A percentile compares a stretch with the other conserved stretches of the same genome.
Conservation (phyloP, 78 protist genomes). For the Dictyostelium citrinum region DNA sequence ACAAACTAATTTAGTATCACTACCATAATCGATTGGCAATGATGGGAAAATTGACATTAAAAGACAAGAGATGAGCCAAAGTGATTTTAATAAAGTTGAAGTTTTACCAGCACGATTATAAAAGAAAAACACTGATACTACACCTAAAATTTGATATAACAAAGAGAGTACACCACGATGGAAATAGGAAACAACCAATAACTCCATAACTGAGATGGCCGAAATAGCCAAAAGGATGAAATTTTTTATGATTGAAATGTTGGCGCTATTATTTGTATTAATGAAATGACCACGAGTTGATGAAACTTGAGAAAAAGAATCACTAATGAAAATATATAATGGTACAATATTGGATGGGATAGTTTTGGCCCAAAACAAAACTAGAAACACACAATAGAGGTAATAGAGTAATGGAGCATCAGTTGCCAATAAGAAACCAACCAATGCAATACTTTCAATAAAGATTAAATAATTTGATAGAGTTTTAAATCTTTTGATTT, state of each 20-base stretch:
- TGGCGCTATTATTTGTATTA: not conserved
- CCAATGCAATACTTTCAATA: not conserved
- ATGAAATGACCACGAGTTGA: not conserved
- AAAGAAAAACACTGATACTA: not conserved
- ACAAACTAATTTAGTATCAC: slow-evolving; percentile 20
- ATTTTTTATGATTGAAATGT: not conserved
- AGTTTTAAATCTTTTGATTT: not conserved
- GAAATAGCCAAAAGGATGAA: not conserved
- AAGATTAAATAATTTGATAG: not conserved
- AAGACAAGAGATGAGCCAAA: slow-evolving; percentile 43
- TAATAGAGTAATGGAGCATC: slow-evolving; percentile 69
- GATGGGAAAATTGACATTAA: slow-evolving; percentile 44
- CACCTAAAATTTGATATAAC: not conserved
- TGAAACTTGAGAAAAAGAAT: not conserved
- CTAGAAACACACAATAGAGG: slow-evolving; percentile 42
- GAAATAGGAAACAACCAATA: slow-evolving; percentile 62
- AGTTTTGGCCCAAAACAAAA: slow-evolving; percentile 64
- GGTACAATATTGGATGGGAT: slow-evolving; percentile 65
- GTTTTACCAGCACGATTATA: not conserved
- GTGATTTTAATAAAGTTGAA: slow-evolving; percentile 13
- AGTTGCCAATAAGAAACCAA: slow-evolving; percentile 28
- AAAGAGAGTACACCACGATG: slow-evolving; percentile 37
- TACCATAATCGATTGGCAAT: slow-evolving; percentile 53
- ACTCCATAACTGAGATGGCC: slow-evolving; percentile 46
- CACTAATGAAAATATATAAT: slow-evolving; percentile 17